Evolutionary conservation across 2,329 filamentous ascomycete species (phyloP), one percentile per base, ranked within the genome.

Genomic region (Hypoxylon sp.): DNA sequence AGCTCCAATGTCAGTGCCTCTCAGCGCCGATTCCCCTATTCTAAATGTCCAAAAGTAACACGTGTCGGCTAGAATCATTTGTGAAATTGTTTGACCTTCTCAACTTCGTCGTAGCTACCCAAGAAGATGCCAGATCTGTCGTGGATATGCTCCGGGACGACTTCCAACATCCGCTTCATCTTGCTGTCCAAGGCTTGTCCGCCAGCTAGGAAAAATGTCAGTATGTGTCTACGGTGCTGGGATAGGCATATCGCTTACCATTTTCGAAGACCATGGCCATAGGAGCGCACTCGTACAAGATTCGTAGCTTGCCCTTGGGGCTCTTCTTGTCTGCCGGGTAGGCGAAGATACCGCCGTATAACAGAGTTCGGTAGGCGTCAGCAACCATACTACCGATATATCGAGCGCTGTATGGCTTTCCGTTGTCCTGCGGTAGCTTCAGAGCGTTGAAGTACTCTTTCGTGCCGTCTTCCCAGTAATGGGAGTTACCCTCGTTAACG

Each of bases 261-360:
- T 99, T 97, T 81, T 99, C 95, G 79, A 99, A 98, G 6, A 99
- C 87, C 90, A 98, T 91, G 22, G 95, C 95, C 95, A 99, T 99
- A 39, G 95, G 95, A 13, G 95, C 95, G 77, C 95, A 99, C 83
- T 99, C 95, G 81, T 99, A 99, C 73, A 99, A 79, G 71, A 99
- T 99, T 69, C 95, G 87, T 71, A 99, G 86, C 85, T 99, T 99
- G 71, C 95, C 95, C 88, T 98, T 99, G 68, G 94, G 93, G 75
- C 91, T 97, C 89, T 99, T 98, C 84, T 94, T 96, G 77, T 99
- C 95, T 13, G 94, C 92, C 0, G 95, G 95, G 77, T 99, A 99
- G 46, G 95, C 95, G 79, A 99, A 99, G 76, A 99, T 91, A 70
- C 95, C 95, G 64, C 95, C 95, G 77, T 99, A 99, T 60, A 98